Base-by-base conservation (phyloP, 129 eudicot species). In the Oenanthe sinensis region DNA sequence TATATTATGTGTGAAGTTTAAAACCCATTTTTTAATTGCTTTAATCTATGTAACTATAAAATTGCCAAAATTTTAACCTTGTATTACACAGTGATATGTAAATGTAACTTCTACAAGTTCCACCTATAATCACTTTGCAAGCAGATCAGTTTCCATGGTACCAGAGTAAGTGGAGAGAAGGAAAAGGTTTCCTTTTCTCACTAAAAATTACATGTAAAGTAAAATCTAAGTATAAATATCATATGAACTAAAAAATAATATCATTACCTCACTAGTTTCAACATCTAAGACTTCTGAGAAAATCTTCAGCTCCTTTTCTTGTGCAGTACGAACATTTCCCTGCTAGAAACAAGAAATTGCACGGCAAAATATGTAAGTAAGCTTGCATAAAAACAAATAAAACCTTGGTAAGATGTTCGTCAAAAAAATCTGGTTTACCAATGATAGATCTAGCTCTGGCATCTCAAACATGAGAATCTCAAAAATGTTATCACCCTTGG, bases 391-490 rank as follows among this genome's bases (percentile, higher is more conserved):
- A 71, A 65, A 55, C 37, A 55, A 74, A 40, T 19, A 20, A 50
- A 44, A 24, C 33, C 11, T 42, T 26, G 65, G 78, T 33, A 39
- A 65, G 65, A 80, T 71, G 71, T 44, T 24, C 8, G 67, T 50
- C 13, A 68, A 43, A 75, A 42, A 71, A 40, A 71, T 77, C 19
- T 71, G 74, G 37, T 45, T 78, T 87, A 91, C 96, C 92, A 80
- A 49, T 70, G 88, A 82, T 55, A 76, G 63, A 80, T 71, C 86
- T 82, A 91, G 88, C 85, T 84, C 96, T 76, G 96, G 92, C 77
- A 84, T 86, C 79, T 95, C 98, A 75, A 91, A 91, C 83, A 83
- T 81, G 62, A 85, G 30, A 19, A 84, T 55, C 62, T 79, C 80
- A 81, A 62, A 50, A 75, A 45, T 62, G 72, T 60, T 79, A 28